A percentile compares a stretch with the other conserved stretches of the same genome.
phyloP scores from a whole-genome alignment of 73 alveolate species.

The Paramecium sexaurelia region DNA sequence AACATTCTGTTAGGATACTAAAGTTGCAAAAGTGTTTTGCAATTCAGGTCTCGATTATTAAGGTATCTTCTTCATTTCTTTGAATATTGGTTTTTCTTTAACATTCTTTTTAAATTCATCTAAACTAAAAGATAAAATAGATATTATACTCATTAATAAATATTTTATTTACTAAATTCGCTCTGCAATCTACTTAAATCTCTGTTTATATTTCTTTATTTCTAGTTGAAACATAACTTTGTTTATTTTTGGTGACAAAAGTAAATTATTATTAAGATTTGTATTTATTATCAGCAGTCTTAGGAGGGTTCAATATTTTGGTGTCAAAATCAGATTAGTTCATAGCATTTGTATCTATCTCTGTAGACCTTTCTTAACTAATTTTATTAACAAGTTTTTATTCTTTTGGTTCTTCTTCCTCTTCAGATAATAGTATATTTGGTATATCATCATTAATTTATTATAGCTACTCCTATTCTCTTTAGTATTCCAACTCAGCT shows the following conservation, averaged over 20 bases:
- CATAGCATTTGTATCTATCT: neutral
- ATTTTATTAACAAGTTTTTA: neutral
- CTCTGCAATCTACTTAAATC: conserved; percentile 6
- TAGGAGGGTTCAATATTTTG: neutral
- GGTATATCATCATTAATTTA: conserved; percentile 1
- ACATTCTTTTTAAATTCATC: conserved; percentile 23
- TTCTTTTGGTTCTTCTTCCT: neutral
- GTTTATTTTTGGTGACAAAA: neutral
- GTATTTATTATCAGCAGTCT: neutral
- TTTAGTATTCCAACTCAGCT: neutral
- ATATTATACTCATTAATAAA: neutral
- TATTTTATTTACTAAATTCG: neutral
- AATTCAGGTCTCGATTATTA: neutral
- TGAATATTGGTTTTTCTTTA: neutral
- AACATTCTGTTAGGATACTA: neutral
- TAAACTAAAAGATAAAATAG: neutral
- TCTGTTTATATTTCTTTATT: conserved; percentile 6
- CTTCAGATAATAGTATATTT: neutral
- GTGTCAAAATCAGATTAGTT: neutral
- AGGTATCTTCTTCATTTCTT: neutral
- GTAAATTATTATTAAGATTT: neutral
- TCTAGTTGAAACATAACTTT: neutral
- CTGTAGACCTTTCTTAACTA: neutral
- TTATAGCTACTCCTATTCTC: neutral
- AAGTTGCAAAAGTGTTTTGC: neutral